Base-by-base conservation (phyloP, 257 asterid genomes). In the Dorcoceras hygrometricum region DNA sequence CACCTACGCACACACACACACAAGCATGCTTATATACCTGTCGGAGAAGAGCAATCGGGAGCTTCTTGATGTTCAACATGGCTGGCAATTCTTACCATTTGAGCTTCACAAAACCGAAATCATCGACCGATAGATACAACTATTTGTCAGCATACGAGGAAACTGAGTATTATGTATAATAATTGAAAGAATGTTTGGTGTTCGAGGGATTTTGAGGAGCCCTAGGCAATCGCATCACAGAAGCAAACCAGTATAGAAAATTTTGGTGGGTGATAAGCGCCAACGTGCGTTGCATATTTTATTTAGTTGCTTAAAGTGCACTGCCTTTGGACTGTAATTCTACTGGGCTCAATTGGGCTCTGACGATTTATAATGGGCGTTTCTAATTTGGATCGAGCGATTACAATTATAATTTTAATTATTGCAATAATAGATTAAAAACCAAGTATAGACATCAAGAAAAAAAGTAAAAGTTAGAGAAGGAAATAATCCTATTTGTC, bases 11-110 rank as follows among this genome's bases (percentile, higher is more conserved):
- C 64, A 36, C 64, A 36, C 24, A 58, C 26, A 28, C 2, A 43
- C 28, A 26, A 20, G 3, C 10, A 59, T 54, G 62, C 12, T 12
- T 2, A 14, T 48, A 9, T 67, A 85, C 95, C 87, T 60, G 70
- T 76, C 11, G 76, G 85, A 31, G 90, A 74, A 70, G 85, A 79
- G 57, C 80, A 79, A 72, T 75, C 84, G 68, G 75, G 83, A 71
- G 78, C 51, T 59, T 78, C 78, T 43, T 84, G 89, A 23, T 77
- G 88, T 59, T 78, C 88, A 18, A 78, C 80, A 64, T 66, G 84
- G 68, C 75, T 77, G 22, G 54, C 83, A 61, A 78, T 77, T 75
- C 76, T 80, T 60, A 76, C 78, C 87, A 84, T 84, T 77, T 61
- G 27, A 24, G 56, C 31, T 54, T 65, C 48, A 43, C 59, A n/a